Base-by-base conservation (phyloP, 345 rosid genomes). In the Camelina neglecta region DNA sequence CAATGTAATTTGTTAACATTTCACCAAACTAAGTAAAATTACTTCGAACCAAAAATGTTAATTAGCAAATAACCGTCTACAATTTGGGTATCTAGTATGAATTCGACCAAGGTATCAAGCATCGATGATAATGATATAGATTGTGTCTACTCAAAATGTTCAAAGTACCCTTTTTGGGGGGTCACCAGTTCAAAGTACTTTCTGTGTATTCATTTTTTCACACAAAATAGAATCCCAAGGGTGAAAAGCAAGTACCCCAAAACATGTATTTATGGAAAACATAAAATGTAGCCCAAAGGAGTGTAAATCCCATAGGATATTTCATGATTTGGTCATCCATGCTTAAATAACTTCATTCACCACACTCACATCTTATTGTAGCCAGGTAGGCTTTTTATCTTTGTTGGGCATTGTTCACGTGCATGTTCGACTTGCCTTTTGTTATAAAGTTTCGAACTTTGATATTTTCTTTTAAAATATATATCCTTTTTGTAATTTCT, bases 321-420 rank as follows among this genome's bases (percentile, higher is more conserved):
- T 11, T 12, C 67, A 23, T 42, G 50, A 24, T 23, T 23, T 58
- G 66, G 66, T 58, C 21, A 47, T 13, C 8, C 18, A 47, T 20
- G 21, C 36, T 47, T 18, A 21, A 11, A 45, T 44, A 45, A 20
- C 56, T 70, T 57, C 21, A 44, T 69, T 57, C 8, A 23, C 29
- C 6, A 38, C 41, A 44, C 1, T 44, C 65, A 70, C 74, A 70
- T 70, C 56, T 33, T 18, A 8, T 44, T 57, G 44, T 56, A 56
- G 10, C 38, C 8, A 36, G 51, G 55, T 41, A 51, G 60, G 49
- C 59, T 33, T 12, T 13, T 48, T 67, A 51, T 21, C 60, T n/a
- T 54, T 39, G 38, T 21, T 67, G 72, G 72, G 50, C 72, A 67
- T 51, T 53, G 72, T 67, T 67, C 72, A 67, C 72, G 61, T 67